phyloP scores from a whole-genome alignment of 2,329 filamentous ascomycete genomes.

The Capronia epimyces region DNA sequence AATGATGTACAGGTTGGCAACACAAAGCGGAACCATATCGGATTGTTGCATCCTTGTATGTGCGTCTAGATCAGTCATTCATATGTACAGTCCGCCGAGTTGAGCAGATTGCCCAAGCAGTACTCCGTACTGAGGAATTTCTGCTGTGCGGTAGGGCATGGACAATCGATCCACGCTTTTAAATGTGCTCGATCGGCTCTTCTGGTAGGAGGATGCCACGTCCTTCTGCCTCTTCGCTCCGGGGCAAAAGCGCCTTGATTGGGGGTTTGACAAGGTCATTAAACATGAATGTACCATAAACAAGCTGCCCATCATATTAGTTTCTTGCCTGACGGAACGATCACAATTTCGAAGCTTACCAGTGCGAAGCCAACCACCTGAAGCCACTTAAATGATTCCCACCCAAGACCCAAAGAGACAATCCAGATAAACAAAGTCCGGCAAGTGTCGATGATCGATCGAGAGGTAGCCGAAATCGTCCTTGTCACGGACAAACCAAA shows the following conservation, averaged over 20 bases:
- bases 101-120: background rate
- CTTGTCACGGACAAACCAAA: slow-evolving; percentile 93
- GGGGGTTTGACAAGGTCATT: slow-evolving; percentile 89
- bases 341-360: slow-evolving; percentile 14
- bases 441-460: slow-evolving; percentile 96
- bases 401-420: slow-evolving; percentile 83
- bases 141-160: background rate
- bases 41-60: background rate
- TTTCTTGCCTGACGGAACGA: background rate
- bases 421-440: slow-evolving; percentile 98
- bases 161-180: no score
- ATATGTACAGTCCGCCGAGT: background rate
- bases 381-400: slow-evolving; percentile 97
- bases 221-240: slow-evolving; percentile 42
- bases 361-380: slow-evolving; percentile 84
- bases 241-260: slow-evolving; percentile 58
- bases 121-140: background rate
- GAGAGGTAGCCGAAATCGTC: slow-evolving; percentile 81
- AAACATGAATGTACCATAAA: slow-evolving; percentile 95
- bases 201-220: slow-evolving; percentile 59
- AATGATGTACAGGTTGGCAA: background rate
- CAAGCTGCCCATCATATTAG: slow-evolving; percentile 48
- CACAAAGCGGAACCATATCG: background rate
- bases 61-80: background rate
- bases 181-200: slow-evolving; percentile 70